Base-by-base conservation (phyloP, 2,329 filamentous ascomycete species). In the Lecanicillium sp. region DNA sequence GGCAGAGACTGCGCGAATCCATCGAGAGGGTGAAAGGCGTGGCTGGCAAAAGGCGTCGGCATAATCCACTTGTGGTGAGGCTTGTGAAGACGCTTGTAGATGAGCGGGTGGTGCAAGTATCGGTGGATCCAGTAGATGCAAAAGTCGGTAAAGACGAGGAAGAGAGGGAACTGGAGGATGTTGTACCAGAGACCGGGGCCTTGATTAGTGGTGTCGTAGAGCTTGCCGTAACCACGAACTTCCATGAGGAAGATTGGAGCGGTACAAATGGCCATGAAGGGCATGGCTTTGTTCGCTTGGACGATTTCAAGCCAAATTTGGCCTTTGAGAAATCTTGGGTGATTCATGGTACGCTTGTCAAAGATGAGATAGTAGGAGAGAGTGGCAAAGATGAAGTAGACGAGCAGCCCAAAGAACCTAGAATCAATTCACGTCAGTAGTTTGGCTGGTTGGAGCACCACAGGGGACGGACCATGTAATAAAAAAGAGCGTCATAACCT, bases 61-160 rank as follows among this genome's bases (percentile, higher is more conserved):
- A 96, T 94, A 65, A 97, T 96, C 90, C 90, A 97, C 71, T 95
- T 96, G 79, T 97, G 90, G 66, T 97, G 90, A 49, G 88, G 83
- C 77, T 97, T 97, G 77, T 97, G 90, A 36, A 96, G 73, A 49
- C 71, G 71, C 70, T 89, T 94, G 77, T 97, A 97, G 22, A 46
- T 37, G 33, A 65, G 54, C 13, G 83, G 82, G 61, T 86, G 80
- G 64, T 92, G 86, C 43, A 89, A 71, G 35, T 76, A 80, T 41
- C 85, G 80, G 66, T 90, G 86, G 54, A 90, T 88, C 71, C 81
- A 84, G 70, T 92, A 90, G 66, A 92, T 86, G 65, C 71, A 77
- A 58, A 80, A 80, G 63, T 92, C 85, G 64, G 85, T 92, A 60
- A 90, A 90, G 57, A 77, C 58, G 57, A 90, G 68, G 69, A 90